Conservation (phyloP, 2,329 filamentous ascomycete species). For the Metarhizium anisopliae region DNA sequence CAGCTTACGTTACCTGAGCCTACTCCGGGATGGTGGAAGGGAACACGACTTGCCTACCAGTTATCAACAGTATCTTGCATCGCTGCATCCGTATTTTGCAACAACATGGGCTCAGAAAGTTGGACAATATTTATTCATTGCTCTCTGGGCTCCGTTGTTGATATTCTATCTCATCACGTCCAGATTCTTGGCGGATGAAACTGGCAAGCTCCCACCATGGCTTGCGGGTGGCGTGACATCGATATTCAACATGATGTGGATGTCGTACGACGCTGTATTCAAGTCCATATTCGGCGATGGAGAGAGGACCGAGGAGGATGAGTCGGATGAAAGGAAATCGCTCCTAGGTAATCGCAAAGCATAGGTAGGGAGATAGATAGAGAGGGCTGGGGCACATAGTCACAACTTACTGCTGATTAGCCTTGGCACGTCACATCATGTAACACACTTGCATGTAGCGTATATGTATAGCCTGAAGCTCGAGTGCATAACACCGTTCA, state of each 20-base stretch:
- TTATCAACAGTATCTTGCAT: constrained; percentile 65
- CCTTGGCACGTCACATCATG: no score
- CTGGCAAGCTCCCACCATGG: constrained; percentile 63
- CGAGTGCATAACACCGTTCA: no score
- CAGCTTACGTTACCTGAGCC: constrained; percentile 71
- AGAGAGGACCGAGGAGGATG: constrained; percentile 47
- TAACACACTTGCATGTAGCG: no score
- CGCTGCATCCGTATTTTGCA: constrained; percentile 59
- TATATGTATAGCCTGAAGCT: no score
- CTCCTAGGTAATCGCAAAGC: neutral
- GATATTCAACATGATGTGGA: constrained; percentile 42
- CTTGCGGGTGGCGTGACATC: constrained; percentile 41
- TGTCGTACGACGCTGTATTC: constrained; percentile 33
- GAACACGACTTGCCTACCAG: constrained; percentile 73
- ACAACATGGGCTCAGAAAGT: constrained; percentile 59
- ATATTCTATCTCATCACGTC: constrained; percentile 35
- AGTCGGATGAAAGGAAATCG: neutral
- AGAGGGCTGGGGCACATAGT: neutral
- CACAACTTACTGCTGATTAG: neutral
- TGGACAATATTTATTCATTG: constrained; percentile 54
- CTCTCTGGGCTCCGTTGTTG: constrained; percentile 48
- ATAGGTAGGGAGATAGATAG: neutral
- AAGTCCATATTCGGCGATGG: constrained; percentile 74
- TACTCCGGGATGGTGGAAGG: constrained; percentile 67
- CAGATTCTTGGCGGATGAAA: constrained; percentile 49